A percentile compares a stretch with the other conserved stretches of the same genome.
phyloP scores from a whole-genome alignment of 495 filamentous ascomycete genomes.

The Trichoderma parareesei region DNA sequence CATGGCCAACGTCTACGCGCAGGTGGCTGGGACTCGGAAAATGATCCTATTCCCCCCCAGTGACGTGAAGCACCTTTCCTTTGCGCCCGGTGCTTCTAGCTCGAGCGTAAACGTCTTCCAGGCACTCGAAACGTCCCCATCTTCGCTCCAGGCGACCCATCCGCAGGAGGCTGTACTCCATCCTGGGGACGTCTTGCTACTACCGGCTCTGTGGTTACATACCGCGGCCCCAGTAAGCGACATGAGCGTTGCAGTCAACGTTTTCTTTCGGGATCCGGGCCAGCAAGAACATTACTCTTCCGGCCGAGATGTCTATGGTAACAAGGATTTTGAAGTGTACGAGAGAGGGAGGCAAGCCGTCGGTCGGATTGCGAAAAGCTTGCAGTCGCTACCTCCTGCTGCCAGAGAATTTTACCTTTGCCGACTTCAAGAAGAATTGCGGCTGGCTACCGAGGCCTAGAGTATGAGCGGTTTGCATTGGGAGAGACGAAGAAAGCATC shows the following conservation, averaged over 20 bases:
- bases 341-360: conserved; percentile 71
- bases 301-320: conserved; percentile 81
- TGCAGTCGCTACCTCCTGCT: conserved; percentile 57
- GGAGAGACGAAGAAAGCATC: neutral
- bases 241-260: conserved; percentile 69
- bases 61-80: conserved; percentile 59
- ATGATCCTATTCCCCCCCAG: conserved; percentile 71
- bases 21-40: conserved; percentile 61
- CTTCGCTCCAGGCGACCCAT: conserved; percentile 41
- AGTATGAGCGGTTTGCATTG: neutral
- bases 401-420: conserved; percentile 67
- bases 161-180: conserved; percentile 58
- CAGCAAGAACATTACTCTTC: conserved; percentile 54
- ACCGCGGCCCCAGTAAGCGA: conserved; percentile 58
- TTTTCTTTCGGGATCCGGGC: conserved; percentile 67
- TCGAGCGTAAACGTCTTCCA: conserved; percentile 64
- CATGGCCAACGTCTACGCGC: conserved; percentile 85
- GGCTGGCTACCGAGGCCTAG: neutral
- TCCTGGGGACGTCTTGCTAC: conserved; percentile 69
- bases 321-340: conserved; percentile 76
- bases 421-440: conserved; percentile 64
- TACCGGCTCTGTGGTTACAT: conserved; percentile 79
- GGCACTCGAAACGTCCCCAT: conserved; percentile 20
- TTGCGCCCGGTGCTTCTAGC: conserved; percentile 71
- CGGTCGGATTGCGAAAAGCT: conserved; percentile 56